phyloP scores from a whole-genome alignment of 1,284 basidiomycete species.

The Ustilago hordei region DNA sequence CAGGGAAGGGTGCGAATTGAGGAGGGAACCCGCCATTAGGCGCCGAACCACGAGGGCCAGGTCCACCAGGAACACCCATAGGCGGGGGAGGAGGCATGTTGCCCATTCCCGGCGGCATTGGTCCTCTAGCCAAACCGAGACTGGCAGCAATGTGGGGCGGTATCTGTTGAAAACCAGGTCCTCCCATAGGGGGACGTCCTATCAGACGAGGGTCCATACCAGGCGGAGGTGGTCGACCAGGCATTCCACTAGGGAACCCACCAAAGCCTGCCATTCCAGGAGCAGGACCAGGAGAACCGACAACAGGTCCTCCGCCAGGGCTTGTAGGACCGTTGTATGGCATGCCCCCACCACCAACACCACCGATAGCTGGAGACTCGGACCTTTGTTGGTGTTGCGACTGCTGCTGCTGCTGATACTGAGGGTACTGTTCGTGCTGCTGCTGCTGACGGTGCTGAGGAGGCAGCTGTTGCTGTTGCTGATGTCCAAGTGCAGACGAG shows the following conservation, averaged over 20 bases:
- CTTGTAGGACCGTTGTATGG: conserved; percentile 36
- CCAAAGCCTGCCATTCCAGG: conserved; percentile 31
- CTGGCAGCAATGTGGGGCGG: conserved; percentile 59
- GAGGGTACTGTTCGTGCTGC: conserved; percentile 16
- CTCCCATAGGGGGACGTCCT: conserved; percentile 48
- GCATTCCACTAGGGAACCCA: conserved; percentile 37
- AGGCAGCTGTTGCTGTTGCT: conserved; percentile 24
- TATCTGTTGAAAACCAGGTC: conserved; percentile 45
- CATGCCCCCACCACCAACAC: conserved; percentile 12
- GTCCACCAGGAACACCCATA: conserved; percentile 34
- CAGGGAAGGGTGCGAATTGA: conserved; percentile 33
- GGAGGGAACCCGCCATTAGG: conserved; percentile 35
- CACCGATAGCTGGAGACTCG: conserved; percentile 33
- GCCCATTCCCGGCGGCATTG: conserved; percentile 51
- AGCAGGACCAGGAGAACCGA: conserved; percentile 32
- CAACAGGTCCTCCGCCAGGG: conserved; percentile 21
- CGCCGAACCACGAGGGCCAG: conserved; percentile 20
- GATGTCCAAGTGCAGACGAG: conserved; percentile 16
- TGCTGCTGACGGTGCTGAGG: conserved; percentile 24
- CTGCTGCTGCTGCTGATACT: conserved; percentile 34
- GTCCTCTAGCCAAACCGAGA: conserved; percentile 40
- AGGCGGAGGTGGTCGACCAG: conserved; percentile 42
- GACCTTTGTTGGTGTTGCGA: conserved; percentile 37
- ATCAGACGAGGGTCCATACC: conserved; percentile 56
- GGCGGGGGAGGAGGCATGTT: conserved; percentile 29